A percentile compares a stretch with the other conserved stretches of the same genome.
These are phyloP conservation scores for Dendrocalamus latiflorus DNA, from an alignment of 202 grass and related monocot genomes.

Conservation along the genomic window DNA sequence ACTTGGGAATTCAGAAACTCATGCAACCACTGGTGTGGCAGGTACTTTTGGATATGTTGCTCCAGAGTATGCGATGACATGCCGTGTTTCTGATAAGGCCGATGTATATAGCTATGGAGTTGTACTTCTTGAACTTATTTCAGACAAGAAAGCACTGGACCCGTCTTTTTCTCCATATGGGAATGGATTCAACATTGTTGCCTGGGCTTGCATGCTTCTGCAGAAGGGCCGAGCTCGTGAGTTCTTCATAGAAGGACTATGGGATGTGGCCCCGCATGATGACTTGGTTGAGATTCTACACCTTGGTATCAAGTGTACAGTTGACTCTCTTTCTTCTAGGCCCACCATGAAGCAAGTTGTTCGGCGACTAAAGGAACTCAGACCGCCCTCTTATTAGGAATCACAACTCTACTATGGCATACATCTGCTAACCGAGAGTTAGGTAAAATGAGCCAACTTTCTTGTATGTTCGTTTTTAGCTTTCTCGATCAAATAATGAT, in stretches of 20 bases:
- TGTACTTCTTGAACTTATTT: constrained; percentile 87
- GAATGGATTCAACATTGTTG: no score
- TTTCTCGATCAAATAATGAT: background rate
- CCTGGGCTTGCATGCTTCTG: constrained; percentile 89
- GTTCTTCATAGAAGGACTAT: constrained; percentile 91
- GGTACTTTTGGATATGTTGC: no score
- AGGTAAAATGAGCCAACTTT: constrained; percentile 24
- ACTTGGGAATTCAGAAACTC: no score
- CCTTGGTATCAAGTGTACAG: constrained; percentile 87
- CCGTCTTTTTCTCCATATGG: constrained; percentile 94
- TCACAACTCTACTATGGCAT: constrained; percentile 10
- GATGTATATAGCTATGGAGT: constrained; percentile 96
- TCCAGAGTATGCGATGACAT: constrained; percentile 97
- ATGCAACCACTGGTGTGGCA: no score
- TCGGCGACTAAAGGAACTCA: constrained; percentile 75
- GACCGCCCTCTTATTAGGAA: constrained; percentile 56
- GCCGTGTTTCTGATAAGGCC: constrained; percentile 93
- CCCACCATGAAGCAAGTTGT: constrained; percentile 99
- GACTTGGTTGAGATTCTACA: constrained; percentile 83
- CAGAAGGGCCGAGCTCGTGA: constrained; percentile 78
- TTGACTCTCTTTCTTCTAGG: constrained; percentile 76
- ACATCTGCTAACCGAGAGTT: background rate
- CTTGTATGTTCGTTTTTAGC: background rate
- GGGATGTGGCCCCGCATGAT: constrained; percentile 85
- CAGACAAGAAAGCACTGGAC: constrained; percentile 89